Conservation (phyloP, 129 eudicot genomes). For the Silybum marianum region DNA sequence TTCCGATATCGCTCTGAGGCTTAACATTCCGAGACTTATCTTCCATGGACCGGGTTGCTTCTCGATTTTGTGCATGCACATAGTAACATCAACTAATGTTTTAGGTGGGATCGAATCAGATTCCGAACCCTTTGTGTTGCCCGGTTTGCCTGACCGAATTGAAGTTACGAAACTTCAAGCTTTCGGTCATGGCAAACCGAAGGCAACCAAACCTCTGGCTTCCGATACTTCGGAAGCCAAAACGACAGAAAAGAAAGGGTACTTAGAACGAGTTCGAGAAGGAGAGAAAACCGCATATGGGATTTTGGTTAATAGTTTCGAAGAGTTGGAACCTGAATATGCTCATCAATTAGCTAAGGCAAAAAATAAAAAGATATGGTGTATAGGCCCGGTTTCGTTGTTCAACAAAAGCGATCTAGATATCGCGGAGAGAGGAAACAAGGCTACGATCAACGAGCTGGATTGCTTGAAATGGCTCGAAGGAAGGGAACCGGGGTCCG, state of each 20-base stretch:
- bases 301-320: constrained; percentile 43
- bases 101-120: constrained; percentile 24
- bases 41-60: constrained; percentile 54
- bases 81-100: not conserved
- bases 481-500: constrained; percentile 24
- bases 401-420: constrained; percentile 32
- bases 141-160: constrained; percentile 43
- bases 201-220: not conserved
- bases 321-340: constrained; percentile 46
- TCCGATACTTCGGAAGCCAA: not conserved
- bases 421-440: constrained; percentile 46
- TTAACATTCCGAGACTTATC: constrained; percentile 39
- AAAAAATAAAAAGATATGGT: constrained; percentile 33
- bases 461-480: constrained; percentile 51
- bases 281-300: constrained; percentile 35
- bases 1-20: constrained; percentile 19
- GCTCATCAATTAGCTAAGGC: constrained; percentile 22
- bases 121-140: constrained; percentile 39
- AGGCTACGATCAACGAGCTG: constrained; percentile 35
- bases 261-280: constrained; percentile 5
- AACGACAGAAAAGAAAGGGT: not conserved
- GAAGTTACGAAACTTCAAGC: constrained; percentile 39
- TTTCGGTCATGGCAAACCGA: not conserved
- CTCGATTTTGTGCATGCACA: constrained; percentile 21
- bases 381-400: constrained; percentile 44